These are phyloP conservation scores for Setaria italica DNA, from an alignment of 202 grass and related monocot species.

Conservation along the genomic window DNA sequence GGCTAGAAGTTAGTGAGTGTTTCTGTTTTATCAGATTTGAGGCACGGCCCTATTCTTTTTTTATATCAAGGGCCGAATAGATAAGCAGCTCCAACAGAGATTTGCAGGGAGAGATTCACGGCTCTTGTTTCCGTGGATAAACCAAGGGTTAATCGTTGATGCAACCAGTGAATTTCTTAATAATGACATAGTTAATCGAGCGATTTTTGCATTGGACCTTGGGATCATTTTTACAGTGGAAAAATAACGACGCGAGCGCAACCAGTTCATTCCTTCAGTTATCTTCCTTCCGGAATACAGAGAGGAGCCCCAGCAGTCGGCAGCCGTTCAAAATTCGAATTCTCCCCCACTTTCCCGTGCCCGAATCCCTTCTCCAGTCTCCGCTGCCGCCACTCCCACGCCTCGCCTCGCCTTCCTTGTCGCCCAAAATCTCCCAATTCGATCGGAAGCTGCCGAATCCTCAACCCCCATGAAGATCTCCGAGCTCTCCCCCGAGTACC, in stretches of 20 bases:
- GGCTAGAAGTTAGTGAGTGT: neutral
- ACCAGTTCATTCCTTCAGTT: neutral
- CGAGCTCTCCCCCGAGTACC: conserved; percentile 92
- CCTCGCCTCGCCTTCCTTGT: conserved; percentile 32
- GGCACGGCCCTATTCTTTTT: neutral
- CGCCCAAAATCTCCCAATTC: conserved; percentile 40
- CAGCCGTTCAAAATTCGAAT: conserved; percentile 36
- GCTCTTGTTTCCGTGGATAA: too few species aligned
- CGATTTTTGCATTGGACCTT: too few species aligned
- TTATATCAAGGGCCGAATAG: too few species aligned
- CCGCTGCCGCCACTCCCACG: neutral
- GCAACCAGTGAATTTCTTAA: too few species aligned
- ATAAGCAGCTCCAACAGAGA: too few species aligned
- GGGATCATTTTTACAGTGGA: neutral
- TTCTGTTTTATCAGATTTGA: neutral
- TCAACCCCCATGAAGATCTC: conserved; percentile 85
- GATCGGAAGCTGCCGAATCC: conserved; percentile 22
- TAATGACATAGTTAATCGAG: too few species aligned
- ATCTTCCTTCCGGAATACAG: neutral
- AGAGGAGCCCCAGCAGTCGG: neutral
- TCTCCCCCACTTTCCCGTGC: neutral
- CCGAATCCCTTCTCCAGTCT: conserved; percentile 17
- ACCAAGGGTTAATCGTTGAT: too few species aligned
- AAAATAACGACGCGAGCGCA: neutral
- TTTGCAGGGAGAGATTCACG: too few species aligned